Base-by-base conservation (phyloP, 2,329 filamentous ascomycete genomes). In the Daldinia eschscholtzii region DNA sequence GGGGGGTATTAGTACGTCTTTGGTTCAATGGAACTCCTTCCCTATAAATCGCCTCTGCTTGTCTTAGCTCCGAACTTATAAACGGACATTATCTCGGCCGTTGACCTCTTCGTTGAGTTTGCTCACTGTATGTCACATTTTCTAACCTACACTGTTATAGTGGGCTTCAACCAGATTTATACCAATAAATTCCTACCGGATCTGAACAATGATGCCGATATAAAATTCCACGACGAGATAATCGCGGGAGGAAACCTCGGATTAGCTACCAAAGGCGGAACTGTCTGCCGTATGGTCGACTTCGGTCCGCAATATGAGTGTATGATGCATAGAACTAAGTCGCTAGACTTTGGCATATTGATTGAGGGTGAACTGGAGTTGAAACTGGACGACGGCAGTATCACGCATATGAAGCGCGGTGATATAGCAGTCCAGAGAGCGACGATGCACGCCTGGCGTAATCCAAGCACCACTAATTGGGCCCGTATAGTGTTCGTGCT, bases 381-480 rank as follows among this genome's bases (percentile, higher is more conserved):
- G 76, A 62, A 83, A 3, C 76, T 88, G 4, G 86, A 87, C 65
- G 82, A 82, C n/a, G 86, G 86, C 1, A 84, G 84, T 63, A 79
- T 75, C 56, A 79, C 80, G 50, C 64, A 79, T 26, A 79, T 89
- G 81, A 77, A 79, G 53, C 78, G 81, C 10, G 87, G 87, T 2
- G 86, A 89, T 72, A 77, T 88, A n/a, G 83, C 83, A 9, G 83
- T 89, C 20, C 86, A 89, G 76, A 79, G 87, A 44, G 85, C 82
- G 0, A 87, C 86, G 2, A 85, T 83, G 78, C 87, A 89, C 75
- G 81, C 81, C 28, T 88, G 86, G 86, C 76, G 79, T 56, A 88
- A 88, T 65, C 75, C 78, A 15, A 84, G 81, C 67, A 68, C 76
- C 53, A 84, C 81, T 13, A 81, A 83, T 56, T 86, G 84, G 85